Conservation (phyloP, 441 rosid genomes). For the Erodium trifolium region DNA sequence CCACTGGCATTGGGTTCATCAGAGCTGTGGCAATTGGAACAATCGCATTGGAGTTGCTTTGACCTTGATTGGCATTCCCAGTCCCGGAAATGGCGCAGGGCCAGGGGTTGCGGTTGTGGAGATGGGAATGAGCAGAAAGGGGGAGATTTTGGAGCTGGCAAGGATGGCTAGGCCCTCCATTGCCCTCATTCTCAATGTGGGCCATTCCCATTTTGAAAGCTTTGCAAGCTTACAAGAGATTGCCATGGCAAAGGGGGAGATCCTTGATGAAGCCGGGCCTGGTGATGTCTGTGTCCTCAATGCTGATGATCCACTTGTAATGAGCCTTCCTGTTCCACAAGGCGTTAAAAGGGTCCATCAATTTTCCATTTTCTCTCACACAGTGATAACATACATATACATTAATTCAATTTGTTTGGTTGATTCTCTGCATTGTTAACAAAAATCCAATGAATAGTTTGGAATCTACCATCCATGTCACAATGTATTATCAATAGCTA, state of each 20-base stretch:
- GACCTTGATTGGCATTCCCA: conserved; percentile 23
- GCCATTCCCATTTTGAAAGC: conserved; percentile 29
- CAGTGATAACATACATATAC: too few species aligned
- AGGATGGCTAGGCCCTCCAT: conserved; percentile 24
- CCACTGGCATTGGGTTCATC: conserved; percentile 14
- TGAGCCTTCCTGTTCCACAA: conserved; percentile 19
- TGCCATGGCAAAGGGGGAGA: conserved; percentile 29
- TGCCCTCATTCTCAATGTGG: conserved; percentile 25
- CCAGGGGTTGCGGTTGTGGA: conserved; percentile 21
- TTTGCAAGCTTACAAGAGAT: conserved; percentile 24
- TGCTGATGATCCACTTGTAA: conserved; percentile 30
- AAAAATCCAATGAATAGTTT: not conserved
- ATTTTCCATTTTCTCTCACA: too few species aligned
- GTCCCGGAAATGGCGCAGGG: conserved; percentile 6
- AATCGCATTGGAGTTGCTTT: conserved; percentile 28
- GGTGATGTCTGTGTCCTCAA: conserved; percentile 26
- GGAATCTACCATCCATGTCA: not conserved
- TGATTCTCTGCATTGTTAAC: not conserved
- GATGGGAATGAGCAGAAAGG: conserved; percentile 31
- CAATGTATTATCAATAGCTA: not conserved
- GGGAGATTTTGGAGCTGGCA: conserved; percentile 31
- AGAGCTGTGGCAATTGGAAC: conserved; percentile 28
- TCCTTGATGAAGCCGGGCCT: conserved; percentile 22
- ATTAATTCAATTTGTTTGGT: not conserved
- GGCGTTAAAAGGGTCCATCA: conserved; percentile 23